Base-by-base conservation (phyloP, 768 basidiomycete species). In the Mycena olivaceomarginata region DNA sequence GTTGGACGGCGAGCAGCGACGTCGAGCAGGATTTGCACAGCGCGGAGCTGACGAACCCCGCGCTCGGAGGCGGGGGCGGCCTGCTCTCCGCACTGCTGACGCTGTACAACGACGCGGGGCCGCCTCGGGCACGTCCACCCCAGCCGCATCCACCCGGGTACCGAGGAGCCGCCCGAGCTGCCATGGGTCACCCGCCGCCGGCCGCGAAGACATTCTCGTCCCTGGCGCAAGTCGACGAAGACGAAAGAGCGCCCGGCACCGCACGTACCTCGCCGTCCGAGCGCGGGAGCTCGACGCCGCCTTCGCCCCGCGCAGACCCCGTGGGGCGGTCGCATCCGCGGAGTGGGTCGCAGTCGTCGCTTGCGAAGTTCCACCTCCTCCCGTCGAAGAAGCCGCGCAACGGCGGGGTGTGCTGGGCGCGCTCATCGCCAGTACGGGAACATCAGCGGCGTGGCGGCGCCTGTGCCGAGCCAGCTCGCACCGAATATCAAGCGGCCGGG, bases 381-480 rank as follows among this genome's bases (percentile, higher is more conserved):
- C 72, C 72, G 25, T 84, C 85, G 5, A 65, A 85, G 8, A 85
- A 88, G 62, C 88, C 90, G 16, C 85, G 89, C 74, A 92, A 85
- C 78, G 88, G 88, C 25, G 94, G 0, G 93, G 94, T 7, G 94
- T 94, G 2, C 89, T 94, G 74, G 95, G 94, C 0, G 90, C 94
- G 5, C 89, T 97, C 46, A 92, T 97, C 25, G 91, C 93, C 9
- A 92, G 92, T 72, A 92, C 94, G 93, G 91, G 4, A 92, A 92
- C 64, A 84, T 96, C 10, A 86, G 90, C 2, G 94, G 94, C 20
- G 90, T 90, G 4, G 91, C 92, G 9, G 90, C 93, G 0, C 94
- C 94, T 0, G 78, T 80, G 12, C 84, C 88, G 59, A 90, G 85
- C 80, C 66, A 86, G 86, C 39, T 88, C 88, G 80, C 92, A 9